phyloP scores from a whole-genome alignment of 441 rosid genomes.

The Francoa sonchifolia region DNA sequence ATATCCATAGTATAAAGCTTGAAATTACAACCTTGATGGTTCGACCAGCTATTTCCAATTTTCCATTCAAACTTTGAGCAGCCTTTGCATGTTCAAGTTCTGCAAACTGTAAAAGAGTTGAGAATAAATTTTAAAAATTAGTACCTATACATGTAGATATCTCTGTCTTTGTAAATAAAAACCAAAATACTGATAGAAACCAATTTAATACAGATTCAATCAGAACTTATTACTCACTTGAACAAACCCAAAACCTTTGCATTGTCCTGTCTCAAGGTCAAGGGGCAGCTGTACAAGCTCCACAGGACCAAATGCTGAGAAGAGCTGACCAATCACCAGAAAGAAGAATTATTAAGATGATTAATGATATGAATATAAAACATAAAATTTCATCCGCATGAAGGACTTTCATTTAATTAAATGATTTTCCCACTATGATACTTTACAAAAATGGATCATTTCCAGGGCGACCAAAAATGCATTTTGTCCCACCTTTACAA shows the following conservation, averaged over 20 bases:
- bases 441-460: no score
- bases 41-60: conserved; percentile 83
- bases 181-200: not conserved
- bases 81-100: conserved; percentile 81
- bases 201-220: conserved; percentile 5
- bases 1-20: not conserved
- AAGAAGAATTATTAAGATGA: no score
- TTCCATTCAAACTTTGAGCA: conserved; percentile 82
- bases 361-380: no score
- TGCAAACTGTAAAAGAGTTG: conserved; percentile 42
- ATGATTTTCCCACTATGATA: no score
- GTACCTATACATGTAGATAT: no score
- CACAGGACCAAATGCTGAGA: conserved; percentile 84
- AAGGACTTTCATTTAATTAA: no score
- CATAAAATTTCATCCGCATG: no score
- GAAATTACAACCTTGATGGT: conserved; percentile 50
- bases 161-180: no score
- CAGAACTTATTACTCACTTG: conserved; percentile 41
- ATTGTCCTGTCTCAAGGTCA: conserved; percentile 82
- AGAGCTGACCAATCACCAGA: conserved; percentile 34
- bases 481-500: no score
- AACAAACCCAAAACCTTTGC: conserved; percentile 93
- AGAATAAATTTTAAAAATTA: conserved; percentile 2
- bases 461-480: no score
- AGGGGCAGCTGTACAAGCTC: conserved; percentile 90